Evolutionary conservation across 2,329 filamentous ascomycete genomes (phyloP).

Genomic region (Pseudogymnoascus sp.): DNA sequence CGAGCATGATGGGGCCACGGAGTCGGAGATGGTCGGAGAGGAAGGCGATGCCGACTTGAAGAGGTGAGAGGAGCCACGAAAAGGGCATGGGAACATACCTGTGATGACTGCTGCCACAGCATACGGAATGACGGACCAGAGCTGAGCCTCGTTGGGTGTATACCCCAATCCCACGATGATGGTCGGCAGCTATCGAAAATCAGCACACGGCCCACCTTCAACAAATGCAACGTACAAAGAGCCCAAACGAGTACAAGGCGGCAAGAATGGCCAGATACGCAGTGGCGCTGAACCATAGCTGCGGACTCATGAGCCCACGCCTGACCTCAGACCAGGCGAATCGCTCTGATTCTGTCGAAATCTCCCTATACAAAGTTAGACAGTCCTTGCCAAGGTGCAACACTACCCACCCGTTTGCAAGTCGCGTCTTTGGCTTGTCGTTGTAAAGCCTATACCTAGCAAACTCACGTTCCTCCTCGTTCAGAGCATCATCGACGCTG

Average conservation of each 20-base stretch:
- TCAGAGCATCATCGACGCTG: conserved; percentile 47
- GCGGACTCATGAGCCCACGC: conserved; percentile 53
- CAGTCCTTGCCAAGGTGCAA: not conserved
- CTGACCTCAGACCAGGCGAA: conserved; percentile 57
- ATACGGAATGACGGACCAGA: conserved; percentile 60
- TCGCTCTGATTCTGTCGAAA: conserved; percentile 34
- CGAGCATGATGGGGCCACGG: conserved; percentile 57
- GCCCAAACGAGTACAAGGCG: conserved; percentile 30
- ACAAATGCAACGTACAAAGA: conserved; percentile 46
- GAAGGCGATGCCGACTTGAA: conserved; percentile 45
- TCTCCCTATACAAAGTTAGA: not conserved
- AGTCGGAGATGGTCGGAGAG: conserved; percentile 55
- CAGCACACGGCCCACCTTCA: not conserved
- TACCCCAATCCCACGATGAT: conserved; percentile 49
- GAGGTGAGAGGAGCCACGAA: not conserved
- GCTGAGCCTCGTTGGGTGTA: conserved; percentile 49
- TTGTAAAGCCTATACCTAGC: conserved; percentile 21
- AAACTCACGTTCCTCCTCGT: conserved; percentile 41
- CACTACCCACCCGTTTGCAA: conserved; percentile 18
- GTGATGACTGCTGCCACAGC: conserved; percentile 61
- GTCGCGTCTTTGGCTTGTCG: conserved; percentile 23
- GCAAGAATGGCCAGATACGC: conserved; percentile 35
- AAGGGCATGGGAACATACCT: conserved; percentile 21
- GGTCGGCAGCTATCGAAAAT: conserved; percentile 46
- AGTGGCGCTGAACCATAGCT: conserved; percentile 57